Conservation (phyloP, 176 grass and related monocot species). For the Typha latifolia region DNA sequence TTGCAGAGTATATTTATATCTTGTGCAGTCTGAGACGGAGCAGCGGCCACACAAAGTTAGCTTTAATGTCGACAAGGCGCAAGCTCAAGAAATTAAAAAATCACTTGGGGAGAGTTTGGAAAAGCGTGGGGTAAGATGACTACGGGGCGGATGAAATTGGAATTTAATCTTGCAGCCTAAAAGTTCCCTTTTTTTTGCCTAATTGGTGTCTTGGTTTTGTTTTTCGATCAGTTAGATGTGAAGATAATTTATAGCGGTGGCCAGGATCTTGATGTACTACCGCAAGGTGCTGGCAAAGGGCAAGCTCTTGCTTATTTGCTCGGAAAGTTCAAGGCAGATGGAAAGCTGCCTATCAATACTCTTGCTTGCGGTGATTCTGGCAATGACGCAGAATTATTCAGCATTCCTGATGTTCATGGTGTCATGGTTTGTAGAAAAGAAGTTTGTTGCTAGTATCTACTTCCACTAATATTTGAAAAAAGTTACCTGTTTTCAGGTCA, state of each 20-base stretch:
- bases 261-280: conserved; percentile 61
- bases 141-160: background rate
- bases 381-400: conserved; percentile 87
- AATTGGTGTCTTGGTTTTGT: conserved; percentile 12
- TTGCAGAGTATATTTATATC: too few relatives aligned
- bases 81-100: conserved; percentile 49
- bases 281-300: conserved; percentile 77
- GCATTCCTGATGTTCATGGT: conserved; percentile 53
- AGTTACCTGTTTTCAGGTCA: conserved; percentile 47
- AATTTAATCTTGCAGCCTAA: background rate
- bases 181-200: background rate
- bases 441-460: background rate
- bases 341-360: conserved; percentile 55
- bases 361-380: conserved; percentile 93
- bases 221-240: conserved; percentile 60
- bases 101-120: conserved; percentile 45
- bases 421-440: conserved; percentile 66
- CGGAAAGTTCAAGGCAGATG: conserved; percentile 41
- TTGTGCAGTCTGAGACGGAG: conserved; percentile 47
- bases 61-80: conserved; percentile 56
- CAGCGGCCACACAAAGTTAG: conserved; percentile 88
- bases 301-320: conserved; percentile 82
- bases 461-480: background rate
- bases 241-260: conserved; percentile 88
- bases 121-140: conserved; percentile 38